These are phyloP conservation scores for Fraxinus greggii DNA, from an alignment of 305 asterid species.

Conservation along the genomic window DNA sequence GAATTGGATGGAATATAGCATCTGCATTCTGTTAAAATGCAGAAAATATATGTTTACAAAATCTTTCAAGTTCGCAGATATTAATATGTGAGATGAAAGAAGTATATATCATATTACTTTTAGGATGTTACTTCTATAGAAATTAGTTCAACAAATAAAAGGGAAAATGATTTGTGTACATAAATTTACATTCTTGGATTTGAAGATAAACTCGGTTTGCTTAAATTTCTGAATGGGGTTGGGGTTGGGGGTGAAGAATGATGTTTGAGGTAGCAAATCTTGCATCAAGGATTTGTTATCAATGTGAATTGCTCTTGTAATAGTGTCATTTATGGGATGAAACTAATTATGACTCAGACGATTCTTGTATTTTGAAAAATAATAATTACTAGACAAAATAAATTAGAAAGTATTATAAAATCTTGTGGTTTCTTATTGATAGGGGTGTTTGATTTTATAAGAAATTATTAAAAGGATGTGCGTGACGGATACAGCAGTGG, in stretches of 20 bases:
- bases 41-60: background rate
- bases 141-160: background rate
- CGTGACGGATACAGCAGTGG: background rate
- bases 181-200: background rate
- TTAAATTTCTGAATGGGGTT: background rate
- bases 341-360: background rate
- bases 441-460: background rate
- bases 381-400: background rate
- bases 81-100: background rate
- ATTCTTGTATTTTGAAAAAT: background rate
- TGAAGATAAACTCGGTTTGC: background rate
- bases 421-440: background rate
- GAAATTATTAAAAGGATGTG: background rate
- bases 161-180: background rate
- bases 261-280: background rate
- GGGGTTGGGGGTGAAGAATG: background rate
- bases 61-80: background rate
- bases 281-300: background rate
- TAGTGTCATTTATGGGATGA: background rate
- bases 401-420: background rate
- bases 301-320: background rate
- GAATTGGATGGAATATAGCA: background rate
- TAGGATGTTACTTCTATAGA: background rate
- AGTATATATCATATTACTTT: background rate
- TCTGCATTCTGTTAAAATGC: background rate